Base-by-base conservation (phyloP, 768 basidiomycete species). In the Peribolospora baueri region DNA sequence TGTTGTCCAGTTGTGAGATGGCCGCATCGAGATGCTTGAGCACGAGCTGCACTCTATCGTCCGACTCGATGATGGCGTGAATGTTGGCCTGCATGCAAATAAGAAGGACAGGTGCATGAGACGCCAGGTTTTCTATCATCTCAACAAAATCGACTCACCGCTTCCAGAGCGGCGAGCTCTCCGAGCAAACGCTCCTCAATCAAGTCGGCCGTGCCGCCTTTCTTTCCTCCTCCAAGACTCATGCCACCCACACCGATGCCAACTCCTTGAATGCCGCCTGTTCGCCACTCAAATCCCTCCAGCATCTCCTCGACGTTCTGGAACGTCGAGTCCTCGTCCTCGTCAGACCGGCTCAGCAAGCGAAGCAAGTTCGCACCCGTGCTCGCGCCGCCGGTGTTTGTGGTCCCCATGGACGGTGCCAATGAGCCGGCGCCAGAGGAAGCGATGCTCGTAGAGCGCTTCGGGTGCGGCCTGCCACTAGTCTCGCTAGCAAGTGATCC, bases 261-360 rank as follows among this genome's bases (percentile, higher is more conserved):
- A 37, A 48, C 50, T 14, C 48, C 55, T 11, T 48, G 48, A 3
- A 56, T 11, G 36, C 48, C 48, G 10, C 41, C 58, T 8, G 52
- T 64, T 0, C 84, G 80, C 88, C 88, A 97, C 66, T 97, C 93
- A 63, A 93, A 93, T 0, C 93, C 90, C 63, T 98, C 93, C 37
- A 98, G 73, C 86, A 98, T 90, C 66, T 98, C 93, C 65, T 98
- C 93, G 2, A 98, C 87, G 66, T 79, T 93, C 5, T 81, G 71
- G 69, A 98, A 74, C 3, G 84, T 85, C 7, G 80, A 83, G 59
- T 84, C 80, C 8, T 77, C 74, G 55, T 75, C 78, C 61, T 84
- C 83, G 53, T 81, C 57, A 13, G 57, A 58, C 38, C 58, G 52
- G 25, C 25, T 25, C 25, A 25, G 25, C 25, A 25, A 25, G 25